Percentiles rank a stretch among this genome's conserved stretches.
These are phyloP conservation scores for Phaseolus lunatus DNA, from an alignment of 306 rosid species.

Conservation along the genomic window DNA sequence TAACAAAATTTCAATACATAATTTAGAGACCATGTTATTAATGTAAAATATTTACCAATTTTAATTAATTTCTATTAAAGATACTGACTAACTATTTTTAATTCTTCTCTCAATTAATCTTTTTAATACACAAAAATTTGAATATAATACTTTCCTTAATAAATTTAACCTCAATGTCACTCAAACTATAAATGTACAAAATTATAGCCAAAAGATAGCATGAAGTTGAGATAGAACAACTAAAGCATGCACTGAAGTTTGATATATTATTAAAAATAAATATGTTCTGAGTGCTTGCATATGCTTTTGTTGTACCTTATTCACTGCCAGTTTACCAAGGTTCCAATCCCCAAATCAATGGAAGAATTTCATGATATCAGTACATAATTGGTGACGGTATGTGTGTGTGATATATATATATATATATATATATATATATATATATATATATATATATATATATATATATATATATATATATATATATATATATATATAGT, in stretches of 20 bases:
- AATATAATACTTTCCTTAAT: too few relatives aligned
- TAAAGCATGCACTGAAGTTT: not conserved
- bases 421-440: conserved; percentile 13
- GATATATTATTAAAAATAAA: too few relatives aligned
- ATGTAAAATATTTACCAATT: too few relatives aligned
- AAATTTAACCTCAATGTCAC: too few relatives aligned
- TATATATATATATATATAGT: conserved; percentile 13
- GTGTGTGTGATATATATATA: conserved; percentile 15
- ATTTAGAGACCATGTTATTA: too few relatives aligned
- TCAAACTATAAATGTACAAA: too few relatives aligned
- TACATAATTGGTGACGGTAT: conserved; percentile 43
- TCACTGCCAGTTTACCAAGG: not conserved
- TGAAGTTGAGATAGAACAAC: not conserved
- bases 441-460: conserved; percentile 37
- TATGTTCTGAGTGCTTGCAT: not conserved
- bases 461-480: conserved; percentile 17
- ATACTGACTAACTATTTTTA: too few relatives aligned
- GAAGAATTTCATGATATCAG: conserved; percentile 46
- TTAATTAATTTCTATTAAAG: too few relatives aligned
- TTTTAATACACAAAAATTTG: too few relatives aligned
- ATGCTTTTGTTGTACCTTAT: conserved; percentile 22
- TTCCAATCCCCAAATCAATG: conserved; percentile 51
- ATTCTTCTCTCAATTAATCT: too few relatives aligned
- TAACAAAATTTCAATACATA: too few relatives aligned
- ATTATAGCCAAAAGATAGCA: too few relatives aligned